Evolutionary conservation across 352 stramenopile genomes (phyloP).

Genomic region (Pythium sp.): DNA sequence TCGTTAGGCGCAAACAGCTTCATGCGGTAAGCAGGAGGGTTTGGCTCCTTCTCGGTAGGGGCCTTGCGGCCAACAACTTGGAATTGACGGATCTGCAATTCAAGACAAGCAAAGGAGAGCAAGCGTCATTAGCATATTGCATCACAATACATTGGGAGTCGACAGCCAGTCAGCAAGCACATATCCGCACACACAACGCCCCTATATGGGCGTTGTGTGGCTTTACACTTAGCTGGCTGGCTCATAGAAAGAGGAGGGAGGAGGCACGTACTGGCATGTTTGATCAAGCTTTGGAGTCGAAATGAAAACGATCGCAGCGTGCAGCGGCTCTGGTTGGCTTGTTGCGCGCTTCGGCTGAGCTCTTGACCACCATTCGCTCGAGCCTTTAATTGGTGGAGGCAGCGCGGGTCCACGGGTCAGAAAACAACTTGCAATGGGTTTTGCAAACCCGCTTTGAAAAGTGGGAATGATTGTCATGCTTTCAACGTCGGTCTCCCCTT

Average conservation of each 20-base stretch:
- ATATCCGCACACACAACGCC: neutral
- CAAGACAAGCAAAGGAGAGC: neutral
- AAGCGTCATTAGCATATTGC: neutral
- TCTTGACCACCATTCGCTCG: neutral
- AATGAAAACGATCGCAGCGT: slow-evolving; percentile 11
- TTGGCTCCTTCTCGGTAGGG: slow-evolving; percentile 96
- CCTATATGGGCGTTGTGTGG: neutral
- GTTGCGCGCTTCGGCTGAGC: too few relatives aligned
- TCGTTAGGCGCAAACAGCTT: slow-evolving; percentile 95
- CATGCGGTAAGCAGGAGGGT: slow-evolving; percentile 99
- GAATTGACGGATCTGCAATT: slow-evolving; percentile 95
- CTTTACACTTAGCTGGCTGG: neutral
- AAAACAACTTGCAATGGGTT: neutral
- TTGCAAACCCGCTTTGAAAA: neutral
- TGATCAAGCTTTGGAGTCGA: slow-evolving; percentile 25
- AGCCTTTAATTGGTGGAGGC: slow-evolving; percentile 6
- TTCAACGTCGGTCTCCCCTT: neutral
- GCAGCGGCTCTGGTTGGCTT: neutral
- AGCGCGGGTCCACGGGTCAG: neutral
- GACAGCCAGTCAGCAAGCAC: neutral
- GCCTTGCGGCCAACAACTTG: slow-evolving; percentile 99
- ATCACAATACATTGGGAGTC: neutral
- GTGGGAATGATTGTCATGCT: neutral
- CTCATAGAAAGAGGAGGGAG: neutral
- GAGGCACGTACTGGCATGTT: slow-evolving; percentile 18